Percentiles rank a stretch among this genome's conserved stretches.
Conservation (phyloP, 129 eudicot species). For the Centaurea solstitialis region DNA sequence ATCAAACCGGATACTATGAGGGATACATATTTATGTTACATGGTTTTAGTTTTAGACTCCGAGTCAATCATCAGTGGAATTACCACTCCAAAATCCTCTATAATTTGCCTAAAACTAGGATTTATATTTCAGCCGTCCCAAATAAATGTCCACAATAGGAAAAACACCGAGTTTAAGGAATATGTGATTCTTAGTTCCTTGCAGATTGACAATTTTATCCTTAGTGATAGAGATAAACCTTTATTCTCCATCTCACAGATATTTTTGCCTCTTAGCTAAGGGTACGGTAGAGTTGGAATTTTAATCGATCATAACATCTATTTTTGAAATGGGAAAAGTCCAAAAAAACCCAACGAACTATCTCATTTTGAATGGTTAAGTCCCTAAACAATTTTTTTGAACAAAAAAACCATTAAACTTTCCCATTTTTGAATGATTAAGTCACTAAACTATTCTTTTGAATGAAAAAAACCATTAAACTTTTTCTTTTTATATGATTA, state of each 20-base stretch:
- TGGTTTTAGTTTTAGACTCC: not conserved
- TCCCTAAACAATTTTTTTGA: too few relatives aligned
- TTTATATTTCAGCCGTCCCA: not conserved
- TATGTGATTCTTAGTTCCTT: not conserved
- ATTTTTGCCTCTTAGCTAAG: not conserved
- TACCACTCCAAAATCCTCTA: not conserved
- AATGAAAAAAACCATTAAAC: too few relatives aligned
- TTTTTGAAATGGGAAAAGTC: not conserved
- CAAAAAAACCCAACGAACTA: too few relatives aligned
- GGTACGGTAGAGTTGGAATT: not conserved
- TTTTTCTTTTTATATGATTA: too few relatives aligned
- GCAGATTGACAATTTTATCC: not conserved
- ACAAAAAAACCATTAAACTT: too few relatives aligned
- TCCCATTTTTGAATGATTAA: too few relatives aligned
- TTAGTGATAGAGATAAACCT: not conserved
- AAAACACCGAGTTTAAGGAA: not conserved
- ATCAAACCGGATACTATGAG: not conserved
- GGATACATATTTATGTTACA: not conserved
- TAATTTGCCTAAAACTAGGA: not conserved
- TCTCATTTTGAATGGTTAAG: too few relatives aligned
- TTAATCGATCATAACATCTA: not conserved
- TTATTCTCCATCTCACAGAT: not conserved
- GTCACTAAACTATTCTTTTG: too few relatives aligned
- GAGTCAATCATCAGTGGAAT: not conserved
- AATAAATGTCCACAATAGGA: not conserved